Base-by-base conservation (phyloP, 1,284 basidiomycete genomes). In the Malassezia sympodialis region DNA sequence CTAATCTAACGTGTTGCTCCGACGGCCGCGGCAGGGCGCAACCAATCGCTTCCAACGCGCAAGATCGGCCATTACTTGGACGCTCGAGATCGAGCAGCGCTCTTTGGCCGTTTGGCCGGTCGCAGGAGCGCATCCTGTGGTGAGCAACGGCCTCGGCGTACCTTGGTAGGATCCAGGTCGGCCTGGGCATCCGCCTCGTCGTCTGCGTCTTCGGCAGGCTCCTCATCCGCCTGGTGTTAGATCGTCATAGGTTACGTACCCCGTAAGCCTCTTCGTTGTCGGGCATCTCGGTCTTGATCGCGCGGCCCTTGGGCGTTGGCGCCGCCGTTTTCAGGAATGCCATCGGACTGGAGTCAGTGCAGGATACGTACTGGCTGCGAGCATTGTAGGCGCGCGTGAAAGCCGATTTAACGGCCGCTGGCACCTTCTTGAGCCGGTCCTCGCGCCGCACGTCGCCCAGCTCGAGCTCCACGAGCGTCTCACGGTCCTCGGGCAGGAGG, bases 401-500 rank as follows among this genome's bases (percentile, higher is more conserved):
- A 1, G 86, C 78, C 0, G 85, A 77, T 78, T 98, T 98, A 39
- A 84, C 84, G 0, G 85, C 81, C 0, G 85, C 72, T 0, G 88
- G 79, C 30, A 98, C 88, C 77, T 85, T 85, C 79, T 93, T 96
- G 61, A 87, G 73, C 8, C 90, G 79, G 4, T 34, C 43, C 0
- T 79, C 41, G 0, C 86, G 85, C 61, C 82, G 83, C 68, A 84
- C 82, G 6, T 85, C 80, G 55, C 84, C 91, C 10, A 98, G 81
- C 0, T 91, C 93, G 10, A 98, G 81, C 75, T 98, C 93, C 51
- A 96, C 81, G 49, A 96, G 81, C 10, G 87, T 84, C 65, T 98
- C 94, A 87, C 91, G 93, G 70, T 98, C 93, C 34, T 96, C 93
- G 61, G 87, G 86, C 6, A 84, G 84, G 32, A 98, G 77, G 76